phyloP scores from a whole-genome alignment of 164 flowering plant genomes.

The Annona squamosa region DNA sequence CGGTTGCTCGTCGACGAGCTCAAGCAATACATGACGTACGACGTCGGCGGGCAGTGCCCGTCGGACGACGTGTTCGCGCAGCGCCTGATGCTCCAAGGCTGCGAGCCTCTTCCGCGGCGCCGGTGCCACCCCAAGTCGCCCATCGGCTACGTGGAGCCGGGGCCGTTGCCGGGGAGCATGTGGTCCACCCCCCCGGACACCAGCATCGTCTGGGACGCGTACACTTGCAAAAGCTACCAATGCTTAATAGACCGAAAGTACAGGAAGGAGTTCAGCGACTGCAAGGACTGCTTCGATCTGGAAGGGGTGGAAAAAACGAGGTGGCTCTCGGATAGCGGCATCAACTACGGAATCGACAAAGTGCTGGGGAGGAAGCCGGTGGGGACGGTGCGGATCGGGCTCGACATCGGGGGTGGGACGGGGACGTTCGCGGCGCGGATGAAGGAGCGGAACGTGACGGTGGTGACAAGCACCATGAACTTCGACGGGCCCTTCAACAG shows the following conservation, averaged over 20 bases:
- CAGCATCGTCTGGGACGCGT: constrained; percentile 31
- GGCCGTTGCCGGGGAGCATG: constrained; percentile 19
- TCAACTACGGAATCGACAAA: constrained; percentile 27
- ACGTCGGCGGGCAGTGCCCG: constrained; percentile 32
- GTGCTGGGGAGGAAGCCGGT: constrained; percentile 19
- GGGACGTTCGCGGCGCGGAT: constrained; percentile 48
- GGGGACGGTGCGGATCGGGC: constrained; percentile 31
- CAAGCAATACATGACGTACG: constrained; percentile 28
- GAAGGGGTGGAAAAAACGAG: constrained; percentile 24
- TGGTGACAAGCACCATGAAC: constrained; percentile 35
- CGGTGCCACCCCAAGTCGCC: constrained; percentile 38
- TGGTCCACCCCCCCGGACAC: constrained; percentile 32
- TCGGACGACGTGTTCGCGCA: constrained; percentile 31
- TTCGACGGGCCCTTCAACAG: constrained; percentile 36
- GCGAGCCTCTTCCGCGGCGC: constrained; percentile 44
- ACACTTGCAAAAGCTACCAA: constrained; percentile 31
- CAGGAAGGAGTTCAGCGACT: constrained; percentile 18
- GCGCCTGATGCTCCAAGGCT: constrained; percentile 30
- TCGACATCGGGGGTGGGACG: constrained; percentile 37
- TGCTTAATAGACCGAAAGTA: constrained; percentile 25
- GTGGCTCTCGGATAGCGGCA: constrained; percentile 18
- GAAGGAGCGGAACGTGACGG: constrained; percentile 42
- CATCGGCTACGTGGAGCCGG: constrained; percentile 21
- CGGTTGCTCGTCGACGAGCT: constrained; percentile 16
- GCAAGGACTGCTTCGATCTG: constrained; percentile 37